Conservation (phyloP, 495 filamentous ascomycete species). For the Aspergillus sparsus region DNA sequence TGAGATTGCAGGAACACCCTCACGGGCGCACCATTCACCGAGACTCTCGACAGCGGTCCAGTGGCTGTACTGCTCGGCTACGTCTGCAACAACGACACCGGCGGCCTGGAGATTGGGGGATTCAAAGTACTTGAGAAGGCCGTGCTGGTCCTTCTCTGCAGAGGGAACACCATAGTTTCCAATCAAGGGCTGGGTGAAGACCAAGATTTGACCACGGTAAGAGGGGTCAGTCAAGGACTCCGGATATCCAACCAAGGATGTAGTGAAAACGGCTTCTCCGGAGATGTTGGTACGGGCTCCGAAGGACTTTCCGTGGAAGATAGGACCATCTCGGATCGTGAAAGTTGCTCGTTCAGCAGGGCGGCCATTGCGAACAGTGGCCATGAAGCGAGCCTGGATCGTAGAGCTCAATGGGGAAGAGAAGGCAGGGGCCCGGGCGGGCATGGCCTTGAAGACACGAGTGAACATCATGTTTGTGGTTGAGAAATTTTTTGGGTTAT, state of each 20-base stretch:
- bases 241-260: constrained; percentile 90
- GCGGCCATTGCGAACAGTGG: constrained; percentile 65
- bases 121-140: constrained; percentile 89
- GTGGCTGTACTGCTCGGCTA: constrained; percentile 90
- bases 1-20: constrained; percentile 94
- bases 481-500: constrained; percentile 31
- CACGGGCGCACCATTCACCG: constrained; percentile 89
- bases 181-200: constrained; percentile 98
- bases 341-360: constrained; percentile 83
- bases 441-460: constrained; percentile 61
- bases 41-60: constrained; percentile 97
- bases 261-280: constrained; percentile 94
- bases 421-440: constrained; percentile 53
- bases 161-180: constrained; percentile 97
- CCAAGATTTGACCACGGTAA: constrained; percentile 96
- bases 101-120: constrained; percentile 95
- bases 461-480: constrained; percentile 64
- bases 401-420: constrained; percentile 49
- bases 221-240: constrained; percentile 98
- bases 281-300: constrained; percentile 89
- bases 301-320: constrained; percentile 92
- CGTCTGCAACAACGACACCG: constrained; percentile 93
- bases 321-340: constrained; percentile 91
- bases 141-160: constrained; percentile 69
- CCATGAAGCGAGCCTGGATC: constrained; percentile 62